Percentiles rank a stretch among this genome's conserved stretches.
Conservation (phyloP, 2,329 filamentous ascomycete species). For the Diplodia scrobiculata region DNA sequence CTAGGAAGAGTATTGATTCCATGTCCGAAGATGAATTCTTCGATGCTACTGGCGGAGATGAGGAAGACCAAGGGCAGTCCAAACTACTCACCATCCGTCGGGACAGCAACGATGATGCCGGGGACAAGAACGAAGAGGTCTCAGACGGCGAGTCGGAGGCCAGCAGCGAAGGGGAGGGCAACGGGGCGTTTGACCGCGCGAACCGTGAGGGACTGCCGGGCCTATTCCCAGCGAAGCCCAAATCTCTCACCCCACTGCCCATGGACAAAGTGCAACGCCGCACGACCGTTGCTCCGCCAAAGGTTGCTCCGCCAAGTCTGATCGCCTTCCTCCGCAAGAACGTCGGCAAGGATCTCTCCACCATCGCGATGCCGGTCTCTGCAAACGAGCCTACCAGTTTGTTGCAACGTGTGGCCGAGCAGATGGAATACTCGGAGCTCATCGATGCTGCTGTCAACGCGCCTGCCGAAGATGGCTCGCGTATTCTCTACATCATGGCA, state of each 20-base stretch:
- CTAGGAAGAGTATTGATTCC: conserved; percentile 76
- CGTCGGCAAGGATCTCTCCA: conserved; percentile 94
- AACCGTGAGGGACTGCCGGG: conserved; percentile 45
- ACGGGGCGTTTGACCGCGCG: conserved; percentile 45
- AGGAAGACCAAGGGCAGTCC: conserved; percentile 46
- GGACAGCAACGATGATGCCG: conserved; percentile 67
- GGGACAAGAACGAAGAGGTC: conserved; percentile 53
- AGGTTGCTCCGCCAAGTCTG: conserved; percentile 79
- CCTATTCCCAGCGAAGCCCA: conserved; percentile 75
- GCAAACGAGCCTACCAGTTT: conserved; percentile 90
- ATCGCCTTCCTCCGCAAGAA: conserved; percentile 96
- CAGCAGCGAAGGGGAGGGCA: conserved; percentile 60
- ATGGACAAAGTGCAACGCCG: conserved; percentile 69
- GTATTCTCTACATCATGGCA: conserved; percentile 80
- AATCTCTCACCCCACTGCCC: conserved; percentile 75
- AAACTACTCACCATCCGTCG: conserved; percentile 75
- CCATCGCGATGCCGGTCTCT: conserved; percentile 96
- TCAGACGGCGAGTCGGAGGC: conserved; percentile 63
- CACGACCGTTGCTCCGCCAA: conserved; percentile 69
- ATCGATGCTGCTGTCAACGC: conserved; percentile 65
- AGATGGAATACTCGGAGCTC: conserved; percentile 84
- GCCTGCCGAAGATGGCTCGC: conserved; percentile 63
- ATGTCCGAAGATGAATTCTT: conserved; percentile 88
- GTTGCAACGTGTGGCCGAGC: conserved; percentile 84
- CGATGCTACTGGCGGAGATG: conserved; percentile 70